These are phyloP conservation scores for Curvularia sp. DNA, from an alignment of 2,329 filamentous ascomycete genomes.

Conservation along the genomic window DNA sequence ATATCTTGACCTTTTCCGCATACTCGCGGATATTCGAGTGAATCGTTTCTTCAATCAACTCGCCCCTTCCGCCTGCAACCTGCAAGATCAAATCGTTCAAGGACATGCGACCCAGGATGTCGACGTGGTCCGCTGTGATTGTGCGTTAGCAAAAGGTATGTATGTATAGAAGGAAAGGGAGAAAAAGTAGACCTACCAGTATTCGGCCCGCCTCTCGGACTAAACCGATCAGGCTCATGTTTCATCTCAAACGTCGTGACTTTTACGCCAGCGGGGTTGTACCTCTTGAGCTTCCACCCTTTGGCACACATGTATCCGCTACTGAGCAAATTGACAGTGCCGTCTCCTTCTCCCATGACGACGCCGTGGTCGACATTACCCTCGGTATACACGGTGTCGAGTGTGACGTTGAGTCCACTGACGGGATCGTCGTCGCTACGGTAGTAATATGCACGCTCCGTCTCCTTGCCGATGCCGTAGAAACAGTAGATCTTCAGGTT, in stretches of 20 bases:
- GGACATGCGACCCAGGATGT: slow-evolving; percentile 87
- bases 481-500: slow-evolving; percentile 96
- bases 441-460: slow-evolving; percentile 93
- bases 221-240: slow-evolving; percentile 93
- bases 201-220: slow-evolving; percentile 74
- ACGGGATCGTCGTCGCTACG: slow-evolving; percentile 70
- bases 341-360: slow-evolving; percentile 94
- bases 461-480: slow-evolving; percentile 93
- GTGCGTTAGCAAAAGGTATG: background rate
- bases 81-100: slow-evolving; percentile 89
- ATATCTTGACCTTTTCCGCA: slow-evolving; percentile 81
- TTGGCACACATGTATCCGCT: slow-evolving; percentile 96
- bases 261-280: slow-evolving; percentile 84
- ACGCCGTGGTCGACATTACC: slow-evolving; percentile 78
- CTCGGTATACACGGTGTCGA: slow-evolving; percentile 59
- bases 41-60: slow-evolving; percentile 77
- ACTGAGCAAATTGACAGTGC: slow-evolving; percentile 91
- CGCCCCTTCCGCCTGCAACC: slow-evolving; percentile 84
- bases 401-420: slow-evolving; percentile 70
- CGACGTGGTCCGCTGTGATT: slow-evolving; percentile 81
- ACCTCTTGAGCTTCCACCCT: slow-evolving; percentile 92
- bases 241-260: slow-evolving; percentile 94
- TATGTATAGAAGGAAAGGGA: background rate
- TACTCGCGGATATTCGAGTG: slow-evolving; percentile 84
- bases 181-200: slow-evolving; percentile 56